Percentiles rank a stretch among this genome's conserved stretches.
Evolutionary conservation across 352 stramenopile genomes (phyloP).

Genomic region (Pythium oligandrum): DNA sequence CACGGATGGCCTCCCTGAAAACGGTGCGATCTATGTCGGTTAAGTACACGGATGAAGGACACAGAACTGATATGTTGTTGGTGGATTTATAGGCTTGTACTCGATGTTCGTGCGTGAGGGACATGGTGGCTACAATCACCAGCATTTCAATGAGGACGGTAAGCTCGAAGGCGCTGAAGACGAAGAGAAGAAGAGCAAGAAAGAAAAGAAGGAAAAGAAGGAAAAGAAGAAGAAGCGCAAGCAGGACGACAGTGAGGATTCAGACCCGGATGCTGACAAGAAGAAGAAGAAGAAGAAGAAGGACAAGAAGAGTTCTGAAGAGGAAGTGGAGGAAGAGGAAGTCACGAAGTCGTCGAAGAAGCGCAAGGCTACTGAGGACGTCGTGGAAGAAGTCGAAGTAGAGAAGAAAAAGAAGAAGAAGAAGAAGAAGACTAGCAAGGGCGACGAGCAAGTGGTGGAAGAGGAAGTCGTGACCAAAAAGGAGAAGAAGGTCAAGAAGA

Average conservation of each 20-base stretch:
- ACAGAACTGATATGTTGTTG: constrained; percentile 1
- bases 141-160: constrained; percentile 65
- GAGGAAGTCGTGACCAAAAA: constrained; percentile 26
- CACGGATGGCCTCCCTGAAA: constrained; percentile 70
- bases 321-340: constrained; percentile 16
- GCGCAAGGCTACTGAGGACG: constrained; percentile 6
- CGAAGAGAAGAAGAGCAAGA: constrained; percentile 34
- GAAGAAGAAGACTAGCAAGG: constrained; percentile 17
- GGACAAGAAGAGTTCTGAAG: constrained; percentile 8
- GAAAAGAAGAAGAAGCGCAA: constrained; percentile 4
- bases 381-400: neutral
- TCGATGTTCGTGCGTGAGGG: constrained; percentile 83
- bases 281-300: constrained; percentile 22
- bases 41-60: neutral
- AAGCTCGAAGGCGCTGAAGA: constrained; percentile 14
- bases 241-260: constrained; percentile 1
- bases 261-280: constrained; percentile 9
- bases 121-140: constrained; percentile 70
- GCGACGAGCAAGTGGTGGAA: constrained; percentile 9
- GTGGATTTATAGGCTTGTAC: constrained; percentile 41
- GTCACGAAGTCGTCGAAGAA: constrained; percentile 31
- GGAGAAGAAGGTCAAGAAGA: constrained; percentile 54
- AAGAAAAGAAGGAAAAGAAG: constrained; percentile 24
- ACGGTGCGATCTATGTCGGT: constrained; percentile 22
- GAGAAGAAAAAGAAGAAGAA: constrained; percentile 24